Evolutionary conservation across 148 eudicot species (phyloP), one percentile per base, ranked within the genome.

Genomic region (Rheum nobile): DNA sequence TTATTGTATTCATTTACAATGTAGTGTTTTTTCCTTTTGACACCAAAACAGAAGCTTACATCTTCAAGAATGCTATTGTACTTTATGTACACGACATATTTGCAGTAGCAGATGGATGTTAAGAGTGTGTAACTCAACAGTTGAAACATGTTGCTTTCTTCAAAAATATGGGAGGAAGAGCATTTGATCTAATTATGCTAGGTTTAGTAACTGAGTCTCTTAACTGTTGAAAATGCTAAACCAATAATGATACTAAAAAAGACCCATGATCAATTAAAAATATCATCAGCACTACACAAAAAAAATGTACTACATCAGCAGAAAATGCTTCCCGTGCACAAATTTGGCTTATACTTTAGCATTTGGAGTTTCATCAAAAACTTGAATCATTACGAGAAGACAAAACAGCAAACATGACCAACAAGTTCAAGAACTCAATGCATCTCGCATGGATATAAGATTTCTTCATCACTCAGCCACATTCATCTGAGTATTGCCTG

Each of bases 401-500:
- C 26, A 26, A 59, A 59, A 59, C 67, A 9, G 17, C 35, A 59
- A 59, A 59, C 19, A 59, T 11, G 1, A 3, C 9, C 67, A 59
- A 17, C 67, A 16, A 32, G 39, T 16, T 31, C 38, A 32, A 63
- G 41, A 31, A 63, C 21, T 31, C 8, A 29, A 59, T 29, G 4
- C 35, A 21, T 28, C 10, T 59, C 28, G 34, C 67, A 59, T 12
- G 67, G 67, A 12, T 4, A 59, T 31, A 59, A 28, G 35, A 59
- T 9, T 14, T 26, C 34, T 2, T 29, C 35, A 28, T 59, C 41
- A 63, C 69, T 31, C 72, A 26, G 83, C 41, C 1, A 77, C 78
- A 76, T 82, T 68, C 67, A 74, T 48, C 71, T 77, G 50, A 52
- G 80, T 24, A 71, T 39, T 28, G 19, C 54, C 76, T 14, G 68